Percentiles rank a stretch among this genome's conserved stretches.
Evolutionary conservation across 805 yeast species (phyloP).

Genomic region (Candida loeiensis): DNA sequence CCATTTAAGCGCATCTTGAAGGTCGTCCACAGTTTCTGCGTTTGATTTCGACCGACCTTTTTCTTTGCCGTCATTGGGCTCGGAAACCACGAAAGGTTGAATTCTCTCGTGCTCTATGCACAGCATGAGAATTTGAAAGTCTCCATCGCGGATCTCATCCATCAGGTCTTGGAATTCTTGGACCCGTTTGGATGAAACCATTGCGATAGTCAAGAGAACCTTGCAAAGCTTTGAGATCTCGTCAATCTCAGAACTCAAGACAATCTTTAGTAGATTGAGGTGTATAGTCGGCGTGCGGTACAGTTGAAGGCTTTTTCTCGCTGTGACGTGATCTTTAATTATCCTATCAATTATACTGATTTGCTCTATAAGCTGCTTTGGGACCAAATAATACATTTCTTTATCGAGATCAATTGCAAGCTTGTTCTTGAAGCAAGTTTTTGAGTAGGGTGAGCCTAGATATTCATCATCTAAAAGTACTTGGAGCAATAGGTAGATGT

Average conservation of each 20-base stretch:
- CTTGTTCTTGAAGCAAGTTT: constrained; percentile 1
- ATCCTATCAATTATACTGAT: constrained; percentile 6
- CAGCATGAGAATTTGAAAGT: background rate
- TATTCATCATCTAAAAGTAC: background rate
- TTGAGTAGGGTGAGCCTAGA: too few species aligned
- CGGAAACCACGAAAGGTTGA: background rate
- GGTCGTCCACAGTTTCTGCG: too few species aligned
- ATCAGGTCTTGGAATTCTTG: constrained; percentile 12
- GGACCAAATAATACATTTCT: constrained; percentile 5
- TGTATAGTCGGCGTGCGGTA: constrained; percentile 3
- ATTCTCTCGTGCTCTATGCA: background rate
- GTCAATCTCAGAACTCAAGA: constrained; percentile 14
- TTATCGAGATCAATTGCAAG: constrained; percentile 9
- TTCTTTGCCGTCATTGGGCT: background rate
- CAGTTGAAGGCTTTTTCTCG: background rate
- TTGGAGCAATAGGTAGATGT: background rate
- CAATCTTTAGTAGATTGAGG: constrained; percentile 14
- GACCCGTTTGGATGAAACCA: constrained; percentile 19
- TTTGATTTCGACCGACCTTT: too few species aligned
- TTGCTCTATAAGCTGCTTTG: constrained; percentile 6
- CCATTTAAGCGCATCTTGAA: constrained; percentile 13
- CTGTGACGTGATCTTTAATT: constrained; percentile 3
- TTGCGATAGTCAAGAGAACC: constrained; percentile 18
- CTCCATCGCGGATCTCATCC: background rate
- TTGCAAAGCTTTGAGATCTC: constrained; percentile 18